Evolutionary conservation across 108 stramenopile genomes (phyloP).

Genomic region (Skeletonema potamos): DNA sequence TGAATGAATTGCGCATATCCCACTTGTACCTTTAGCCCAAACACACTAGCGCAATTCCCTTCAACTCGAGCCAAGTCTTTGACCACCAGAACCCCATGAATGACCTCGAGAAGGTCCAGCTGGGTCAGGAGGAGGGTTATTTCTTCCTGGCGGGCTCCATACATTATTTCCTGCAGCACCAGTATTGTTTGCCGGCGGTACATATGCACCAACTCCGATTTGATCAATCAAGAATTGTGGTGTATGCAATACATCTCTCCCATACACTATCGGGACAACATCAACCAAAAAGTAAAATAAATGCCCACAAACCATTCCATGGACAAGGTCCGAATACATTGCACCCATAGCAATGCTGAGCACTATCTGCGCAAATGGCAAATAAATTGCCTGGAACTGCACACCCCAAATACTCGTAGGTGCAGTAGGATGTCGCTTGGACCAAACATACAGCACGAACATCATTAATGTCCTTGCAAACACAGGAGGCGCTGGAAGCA

Average conservation of each 20-base stretch:
- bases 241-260: constrained; percentile 78
- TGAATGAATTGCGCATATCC: not conserved
- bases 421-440: constrained; percentile 76
- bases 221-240: constrained; percentile 84
- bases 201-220: constrained; percentile 80
- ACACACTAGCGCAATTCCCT: not conserved
- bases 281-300: constrained; percentile 89
- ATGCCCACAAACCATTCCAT: constrained; percentile 82
- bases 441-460: constrained; percentile 86
- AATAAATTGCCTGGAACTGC: constrained; percentile 72
- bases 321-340: constrained; percentile 58
- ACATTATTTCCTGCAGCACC: constrained; percentile 38
- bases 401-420: constrained; percentile 88
- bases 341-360: constrained; percentile 78
- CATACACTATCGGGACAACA: constrained; percentile 83
- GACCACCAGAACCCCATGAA: constrained; percentile 45
- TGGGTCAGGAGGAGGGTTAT: constrained; percentile 38
- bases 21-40: not conserved
- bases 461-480: constrained; percentile 74
- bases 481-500: constrained; percentile 48
- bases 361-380: constrained; percentile 84
- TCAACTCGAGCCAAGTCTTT: constrained; percentile 30
- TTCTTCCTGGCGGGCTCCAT: constrained; percentile 40
- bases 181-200: constrained; percentile 45
- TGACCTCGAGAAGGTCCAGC: constrained; percentile 37